phyloP scores from a whole-genome alignment of 139 green algal species.

The Picochlorum sp. region DNA sequence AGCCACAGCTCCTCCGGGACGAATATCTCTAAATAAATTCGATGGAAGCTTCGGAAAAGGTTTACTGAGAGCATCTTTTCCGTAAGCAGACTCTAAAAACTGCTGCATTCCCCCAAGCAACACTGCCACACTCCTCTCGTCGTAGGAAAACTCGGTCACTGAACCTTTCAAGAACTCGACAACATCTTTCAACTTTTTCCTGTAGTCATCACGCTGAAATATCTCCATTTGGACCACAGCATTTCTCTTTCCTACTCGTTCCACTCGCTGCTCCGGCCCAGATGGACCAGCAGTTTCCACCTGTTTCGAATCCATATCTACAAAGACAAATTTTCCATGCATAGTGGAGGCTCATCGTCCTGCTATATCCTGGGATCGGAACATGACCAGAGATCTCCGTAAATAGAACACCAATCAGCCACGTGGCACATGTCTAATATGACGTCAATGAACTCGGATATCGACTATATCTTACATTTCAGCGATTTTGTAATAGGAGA shows the following conservation, averaged over 20 bases:
- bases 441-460: too few species aligned
- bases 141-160: constrained; percentile 43
- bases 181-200: constrained; percentile 34
- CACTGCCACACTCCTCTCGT: constrained; percentile 38
- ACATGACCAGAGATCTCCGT: too few species aligned
- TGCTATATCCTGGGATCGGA: too few species aligned
- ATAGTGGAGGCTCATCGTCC: too few species aligned
- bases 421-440: too few species aligned
- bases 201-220: constrained; percentile 50
- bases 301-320: background rate
- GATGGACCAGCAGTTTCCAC: background rate
- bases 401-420: too few species aligned
- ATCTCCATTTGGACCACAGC: constrained; percentile 44
- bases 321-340: too few species aligned
- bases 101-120: constrained; percentile 60
- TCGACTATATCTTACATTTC: too few species aligned
- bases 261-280: background rate
- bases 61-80: constrained; percentile 49
- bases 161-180: constrained; percentile 40
- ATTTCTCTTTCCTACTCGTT: constrained; percentile 23
- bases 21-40: constrained; percentile 32
- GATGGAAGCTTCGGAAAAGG: constrained; percentile 40
- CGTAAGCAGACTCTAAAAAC: constrained; percentile 68
- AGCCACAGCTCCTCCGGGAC: constrained; percentile 40
- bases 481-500: too few species aligned